Evolutionary conservation across 2,329 filamentous ascomycete species (phyloP), one percentile per base, ranked within the genome.

Genomic region (Fusarium tuaranense): DNA sequence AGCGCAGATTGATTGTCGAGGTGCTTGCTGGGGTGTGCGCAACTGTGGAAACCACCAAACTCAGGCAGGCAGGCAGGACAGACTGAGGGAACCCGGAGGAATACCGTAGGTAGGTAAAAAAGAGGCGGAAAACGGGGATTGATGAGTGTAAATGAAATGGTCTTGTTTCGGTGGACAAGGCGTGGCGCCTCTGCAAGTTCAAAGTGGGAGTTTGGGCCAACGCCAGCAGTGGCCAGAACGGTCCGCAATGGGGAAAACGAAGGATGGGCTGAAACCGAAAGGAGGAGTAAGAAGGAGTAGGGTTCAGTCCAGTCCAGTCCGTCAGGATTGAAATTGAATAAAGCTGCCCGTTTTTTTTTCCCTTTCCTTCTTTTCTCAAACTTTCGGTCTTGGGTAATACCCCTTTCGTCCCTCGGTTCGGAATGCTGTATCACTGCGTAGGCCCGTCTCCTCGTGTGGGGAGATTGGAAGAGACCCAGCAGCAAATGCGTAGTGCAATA

Each of bases 171-270:
- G 51, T 51, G 57, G 59, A 72, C 58, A 65, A 72, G 72, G 72
- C 65, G 69, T 63, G 51, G 53, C 60, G 60, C 64, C 61, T 73
- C 39, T 73, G 53, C 63, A 62, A 65, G 55, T 53, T 30, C 25
- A 53, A 53, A 53, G 48, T 51, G 46, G 46, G 25, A 53, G 48
- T 30, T 53, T 76, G 71, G 70, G 55, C 69, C 72, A 74, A 41
- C 72, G 69, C 72, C 72, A 75, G 72, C 69, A 74, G 59, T 72
- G 69, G 72, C 72, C 72, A 75, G 72, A 74, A 73, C 48, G 60
- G 63, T 70, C 72, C 53, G 69, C 32, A 72, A 62, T 72, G 46
- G 39, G 55, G 38, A 34, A 55, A 25, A 68, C 61, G 61, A 69
- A 51, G 25, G 60, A 51, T 36, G 48, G 61, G 61, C 61, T 62